Base-by-base conservation (phyloP, 352 stramenopile genomes). In the Blastocystis sp. region DNA sequence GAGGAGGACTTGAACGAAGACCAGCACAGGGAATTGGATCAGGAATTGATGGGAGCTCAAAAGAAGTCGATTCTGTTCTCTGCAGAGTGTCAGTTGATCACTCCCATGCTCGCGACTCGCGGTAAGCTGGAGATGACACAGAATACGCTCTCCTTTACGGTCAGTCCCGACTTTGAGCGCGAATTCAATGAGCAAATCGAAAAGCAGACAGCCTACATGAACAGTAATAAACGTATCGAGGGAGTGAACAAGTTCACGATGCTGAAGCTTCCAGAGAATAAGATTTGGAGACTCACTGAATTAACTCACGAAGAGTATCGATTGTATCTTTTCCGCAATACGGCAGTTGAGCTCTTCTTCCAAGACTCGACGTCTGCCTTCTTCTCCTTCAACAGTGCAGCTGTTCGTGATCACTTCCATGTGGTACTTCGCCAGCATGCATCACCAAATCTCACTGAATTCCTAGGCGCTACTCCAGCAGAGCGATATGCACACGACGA, bases 311-410 rank as follows among this genome's bases (percentile, higher is more conserved):
- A 88, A 43, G 77, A 88, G 41, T 88, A 53, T n/a, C 62, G 77
- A 50, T 39, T 76, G 3, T 88, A 88, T 55, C 61, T 56, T 15
- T 80, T 90, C 50, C 77, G 89, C 29, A 20, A 79, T 20, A 87
- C 69, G 6, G 89, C 80, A 6, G 61, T 91, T 26, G 89, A 91
- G 43, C 61, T 91, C 18, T 91, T 91, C 84, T 90, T 91, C 68
- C 55, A 68, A 20, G 82, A 89, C 69, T 59, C 53, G 1, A 77
- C 62, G 15, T 50, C 77, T 45, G 53, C 66, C 47, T 88, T 88
- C 77, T 88, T 88, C 66, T 56, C 77, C n/a, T 76, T 88, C 50
- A 41, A 34, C 41, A 63, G 34, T 7, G 18, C 39, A 8, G 26
- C 13, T 29, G 53, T 23, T 13, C 77, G 77, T 8, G 34, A 59